Percentiles rank a stretch among this genome's conserved stretches.
Conservation (phyloP, 192 early-diverging fungal species). For the Gryganskiella cystojenkinii region DNA sequence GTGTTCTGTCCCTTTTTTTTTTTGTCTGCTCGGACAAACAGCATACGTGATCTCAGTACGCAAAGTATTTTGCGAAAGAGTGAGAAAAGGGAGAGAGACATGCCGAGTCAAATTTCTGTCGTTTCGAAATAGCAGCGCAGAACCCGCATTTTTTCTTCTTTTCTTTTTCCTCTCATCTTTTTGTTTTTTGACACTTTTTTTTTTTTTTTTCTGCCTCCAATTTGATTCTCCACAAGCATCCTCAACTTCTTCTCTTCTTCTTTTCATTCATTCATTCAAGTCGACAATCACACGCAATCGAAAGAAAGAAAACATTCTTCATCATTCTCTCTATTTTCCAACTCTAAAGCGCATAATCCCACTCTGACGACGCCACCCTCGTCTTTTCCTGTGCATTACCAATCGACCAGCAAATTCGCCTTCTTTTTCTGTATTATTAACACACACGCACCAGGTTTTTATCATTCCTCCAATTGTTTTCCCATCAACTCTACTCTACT, state of each 20-base stretch:
- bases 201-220: neutral
- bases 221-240: neutral
- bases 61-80: no score
- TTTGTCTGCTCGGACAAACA: no score
- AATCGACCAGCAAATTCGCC: no score
- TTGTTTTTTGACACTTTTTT: neutral
- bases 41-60: no score
- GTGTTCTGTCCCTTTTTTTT: no score
- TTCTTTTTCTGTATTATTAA: neutral
- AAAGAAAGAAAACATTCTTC: neutral
- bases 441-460: neutral
- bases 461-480: neutral
- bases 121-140: no score
- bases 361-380: neutral
- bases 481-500: neutral
- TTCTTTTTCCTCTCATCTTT: neutral
- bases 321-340: neutral
- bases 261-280: conserved; percentile 5
- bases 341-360: neutral
- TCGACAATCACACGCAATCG: neutral
- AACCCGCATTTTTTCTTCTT: neutral
- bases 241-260: neutral
- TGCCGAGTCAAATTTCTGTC: no score
- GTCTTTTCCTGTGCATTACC: no score
- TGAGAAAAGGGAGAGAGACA: neutral